Base-by-base conservation (phyloP, 1,139 yeast species). In the Hanseniaspora gamundiae region DNA sequence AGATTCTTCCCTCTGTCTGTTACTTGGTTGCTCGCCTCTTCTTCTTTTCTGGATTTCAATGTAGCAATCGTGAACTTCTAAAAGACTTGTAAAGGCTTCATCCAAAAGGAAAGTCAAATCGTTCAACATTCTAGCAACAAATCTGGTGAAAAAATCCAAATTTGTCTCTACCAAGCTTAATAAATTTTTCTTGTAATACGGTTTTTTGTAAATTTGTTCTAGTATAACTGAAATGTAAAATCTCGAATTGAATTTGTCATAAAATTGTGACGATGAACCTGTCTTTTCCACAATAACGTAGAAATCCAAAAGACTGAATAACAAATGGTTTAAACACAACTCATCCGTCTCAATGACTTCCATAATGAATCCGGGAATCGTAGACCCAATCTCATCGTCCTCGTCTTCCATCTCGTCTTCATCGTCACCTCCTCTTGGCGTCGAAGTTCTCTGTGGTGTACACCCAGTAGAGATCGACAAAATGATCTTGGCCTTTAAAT, bases 261-360 rank as follows among this genome's bases (percentile, higher is more conserved):
- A 91, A 60, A 91, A 91, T 62, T 91, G 98, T 0, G 94, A 80
- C 5, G 93, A 80, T 2, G 96, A 83, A 7, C 98, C 98, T 0
- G 98, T 93, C 58, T 85, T 86, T 60, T 91, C 99, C 46, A 88
- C 91, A 72, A 85, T 87, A 38, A 91, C 94, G 60, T 91, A 91
- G 52, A 87, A 83, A 56, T 86, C 93, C 64, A 91, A 72, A 48
- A 91, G 69, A 0, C 95, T 82, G 55, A 85, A 88, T 47, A 91
- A 68, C 47, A 93, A 61, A 57, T 88, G 78, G 41, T 79, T 69
- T 39, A 68, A 65, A 1, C 86, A 82, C 41, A 82, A 58, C 43
- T 73, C 71, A 54, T 86, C 78, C 10, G 77, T 66, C 52, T 73
- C 77, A 60, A 86, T 79, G 5, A 80, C 70, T 11, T 71, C 70